Evolutionary conservation across 164 flowering plant species (phyloP), one percentile per base, ranked within the genome.

Genomic region (Stephania yunnanensis): DNA sequence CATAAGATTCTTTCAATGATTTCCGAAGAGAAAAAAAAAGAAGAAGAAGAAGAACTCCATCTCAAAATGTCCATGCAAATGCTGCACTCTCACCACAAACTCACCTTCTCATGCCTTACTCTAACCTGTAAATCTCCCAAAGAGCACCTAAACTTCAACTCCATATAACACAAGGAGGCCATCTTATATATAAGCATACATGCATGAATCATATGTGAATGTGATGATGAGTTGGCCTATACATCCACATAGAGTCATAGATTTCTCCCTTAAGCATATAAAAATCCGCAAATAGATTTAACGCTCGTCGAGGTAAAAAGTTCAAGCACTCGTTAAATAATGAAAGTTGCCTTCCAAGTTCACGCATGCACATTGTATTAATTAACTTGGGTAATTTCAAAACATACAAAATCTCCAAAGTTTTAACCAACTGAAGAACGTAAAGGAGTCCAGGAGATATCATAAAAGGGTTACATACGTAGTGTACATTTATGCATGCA

Each of bases 51-150:
- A 46, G 50, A 46, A 10, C 8, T 29, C 11, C 74, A 30, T 66
- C 70, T 25, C 11, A 75, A 68, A 65, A 45, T 25, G 53, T 46
- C 72, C 82, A 80, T 78, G 82, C 82, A 80, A 77, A 77, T 63
- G 76, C 76, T 69, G 12, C 68, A 68, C 72, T 74, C 78, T 75
- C 64, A 72, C 78, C 73, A 77, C 67, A 74, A 46, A 66, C 76
- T 48, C 75, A 77, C 76, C 79, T 69, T 73, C 71, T n/a, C 46
- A 71, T 30, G 25, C 42, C 81, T 73, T 75, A 31, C 74, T 8
- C 75, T 46, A 50, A 73, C 66, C 46, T 4, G 50, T 58, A 77
- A 72, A 69, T 36, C 45, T 70, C 20, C 61, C 31, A 75, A 71
- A 22, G 66, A 31, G 15, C 61, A 58, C 69, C n/a, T 61, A 71